Evolutionary conservation across 2,329 filamentous ascomycete species (phyloP).

Genomic region (Fusarium anguioides): DNA sequence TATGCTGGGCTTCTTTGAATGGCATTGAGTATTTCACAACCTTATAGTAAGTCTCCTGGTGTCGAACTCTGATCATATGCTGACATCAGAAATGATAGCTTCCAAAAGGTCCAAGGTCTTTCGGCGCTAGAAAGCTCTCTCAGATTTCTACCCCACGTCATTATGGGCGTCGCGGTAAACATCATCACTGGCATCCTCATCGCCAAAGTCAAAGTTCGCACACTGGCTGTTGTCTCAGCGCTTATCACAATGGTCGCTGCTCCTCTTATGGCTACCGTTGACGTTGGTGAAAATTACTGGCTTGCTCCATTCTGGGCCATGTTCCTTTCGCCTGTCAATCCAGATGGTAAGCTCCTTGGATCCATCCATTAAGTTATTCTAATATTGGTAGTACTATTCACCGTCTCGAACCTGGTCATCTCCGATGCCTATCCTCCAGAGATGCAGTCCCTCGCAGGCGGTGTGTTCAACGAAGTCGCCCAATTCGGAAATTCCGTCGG

Average conservation of each 20-base stretch:
- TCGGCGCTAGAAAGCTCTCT: conserved; percentile 59
- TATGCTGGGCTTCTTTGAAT: conserved; percentile 60
- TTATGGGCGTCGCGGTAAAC: conserved; percentile 57
- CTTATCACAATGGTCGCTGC: conserved; percentile 60
- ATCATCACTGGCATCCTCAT: conserved; percentile 57
- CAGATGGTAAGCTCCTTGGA: conserved; percentile 49
- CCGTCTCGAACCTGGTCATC: conserved; percentile 65
- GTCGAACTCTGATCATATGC: background rate
- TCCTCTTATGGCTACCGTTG: conserved; percentile 65
- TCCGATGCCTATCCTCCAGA: conserved; percentile 64
- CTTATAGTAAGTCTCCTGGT: conserved; percentile 54
- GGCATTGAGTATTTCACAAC: conserved; percentile 60
- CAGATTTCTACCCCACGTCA: conserved; percentile 59
- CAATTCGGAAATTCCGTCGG: conserved; percentile 68
- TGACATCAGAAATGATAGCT: conserved; percentile 48
- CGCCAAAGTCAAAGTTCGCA: conserved; percentile 52
- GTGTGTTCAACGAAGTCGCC: conserved; percentile 68
- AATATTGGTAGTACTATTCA: conserved; percentile 60
- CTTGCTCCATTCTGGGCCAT: conserved; percentile 57
- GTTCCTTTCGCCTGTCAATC: conserved; percentile 57
- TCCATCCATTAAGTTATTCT: background rate
- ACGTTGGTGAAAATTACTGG: conserved; percentile 63
- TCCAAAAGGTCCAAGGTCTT: conserved; percentile 60
- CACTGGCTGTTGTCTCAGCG: conserved; percentile 54
- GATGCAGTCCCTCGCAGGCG: conserved; percentile 68